Evolutionary conservation across 73 alveolate species (phyloP).

Genomic region (Paramecium pentaurelia): DNA sequence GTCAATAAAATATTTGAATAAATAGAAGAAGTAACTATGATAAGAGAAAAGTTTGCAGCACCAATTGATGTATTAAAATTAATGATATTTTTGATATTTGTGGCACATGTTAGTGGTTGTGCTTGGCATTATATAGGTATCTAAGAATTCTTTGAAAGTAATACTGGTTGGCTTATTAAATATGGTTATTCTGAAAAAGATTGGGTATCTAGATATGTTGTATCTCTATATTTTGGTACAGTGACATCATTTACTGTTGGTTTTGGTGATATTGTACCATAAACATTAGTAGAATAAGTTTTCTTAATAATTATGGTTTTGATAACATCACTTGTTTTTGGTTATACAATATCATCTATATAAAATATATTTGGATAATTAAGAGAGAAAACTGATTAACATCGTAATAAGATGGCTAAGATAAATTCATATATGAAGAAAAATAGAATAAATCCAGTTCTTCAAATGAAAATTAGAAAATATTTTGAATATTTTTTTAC

Average conservation of each 20-base stretch:
- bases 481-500: conserved; percentile 5
- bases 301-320: conserved; percentile 36
- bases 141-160: neutral
- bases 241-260: conserved; percentile 53
- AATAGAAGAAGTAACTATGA: conserved; percentile 5
- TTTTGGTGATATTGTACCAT: conserved; percentile 52
- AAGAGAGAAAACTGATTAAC: conserved; percentile 21
- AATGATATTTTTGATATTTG: neutral
- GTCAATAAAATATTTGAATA: neutral
- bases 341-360: conserved; percentile 31
- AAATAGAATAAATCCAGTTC: neutral
- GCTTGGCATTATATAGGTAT: conserved; percentile 8
- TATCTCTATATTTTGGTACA: conserved; percentile 45
- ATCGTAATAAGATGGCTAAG: conserved; percentile 17
- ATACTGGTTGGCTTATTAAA: conserved; percentile 25
- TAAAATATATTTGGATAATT: conserved; percentile 41
- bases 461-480: neutral
- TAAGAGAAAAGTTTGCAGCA: conserved; percentile 36
- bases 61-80: neutral
- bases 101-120: conserved; percentile 33
- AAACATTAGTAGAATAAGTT: conserved; percentile 11
- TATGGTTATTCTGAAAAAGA: neutral
- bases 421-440: neutral
- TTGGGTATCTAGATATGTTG: conserved; percentile 36
- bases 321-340: conserved; percentile 40